phyloP scores from a whole-genome alignment of 2,329 filamentous ascomycete genomes.

The Penicillium nordicum region DNA sequence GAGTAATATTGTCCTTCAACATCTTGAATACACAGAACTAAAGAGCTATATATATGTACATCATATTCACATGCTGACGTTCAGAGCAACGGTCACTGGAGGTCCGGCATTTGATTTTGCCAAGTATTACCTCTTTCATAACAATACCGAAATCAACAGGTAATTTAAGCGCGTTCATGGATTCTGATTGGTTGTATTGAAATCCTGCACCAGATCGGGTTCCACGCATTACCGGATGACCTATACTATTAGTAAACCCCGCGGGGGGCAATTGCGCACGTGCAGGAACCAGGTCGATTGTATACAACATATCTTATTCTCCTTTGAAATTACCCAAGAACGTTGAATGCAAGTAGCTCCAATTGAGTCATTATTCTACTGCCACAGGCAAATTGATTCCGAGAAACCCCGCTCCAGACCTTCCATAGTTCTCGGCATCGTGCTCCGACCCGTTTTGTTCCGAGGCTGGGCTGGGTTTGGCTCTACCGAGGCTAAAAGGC shows the following conservation, averaged over 20 bases:
- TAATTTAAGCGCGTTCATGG: background rate
- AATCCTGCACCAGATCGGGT: background rate
- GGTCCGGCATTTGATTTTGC: constrained; percentile 6
- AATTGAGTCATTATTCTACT: background rate
- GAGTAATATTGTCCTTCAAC: background rate
- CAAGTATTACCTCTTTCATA: constrained; percentile 1
- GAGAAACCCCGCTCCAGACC: background rate
- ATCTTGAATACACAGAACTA: background rate
- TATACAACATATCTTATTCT: background rate
- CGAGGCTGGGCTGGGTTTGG: constrained; percentile 14
- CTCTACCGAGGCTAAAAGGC: constrained; percentile 10
- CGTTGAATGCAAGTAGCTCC: background rate
- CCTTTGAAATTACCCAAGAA: background rate
- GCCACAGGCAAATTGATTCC: background rate
- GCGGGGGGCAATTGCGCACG: constrained; percentile 21
- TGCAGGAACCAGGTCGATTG: constrained; percentile 10
- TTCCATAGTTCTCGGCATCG: constrained; percentile 3
- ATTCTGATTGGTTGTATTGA: constrained; percentile 8
- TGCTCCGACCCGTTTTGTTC: constrained; percentile 18
- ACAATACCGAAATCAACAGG: background rate
- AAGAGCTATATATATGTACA: background rate
- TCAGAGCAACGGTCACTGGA: constrained; percentile 12
- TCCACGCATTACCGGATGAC: constrained; percentile 7
- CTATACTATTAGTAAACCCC: constrained; percentile 8
- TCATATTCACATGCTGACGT: constrained; percentile 19